Percentiles rank a stretch among this genome's conserved stretches.
phyloP scores from a whole-genome alignment of 108 stramenopile genomes.

The Nitzschia putrida region DNA sequence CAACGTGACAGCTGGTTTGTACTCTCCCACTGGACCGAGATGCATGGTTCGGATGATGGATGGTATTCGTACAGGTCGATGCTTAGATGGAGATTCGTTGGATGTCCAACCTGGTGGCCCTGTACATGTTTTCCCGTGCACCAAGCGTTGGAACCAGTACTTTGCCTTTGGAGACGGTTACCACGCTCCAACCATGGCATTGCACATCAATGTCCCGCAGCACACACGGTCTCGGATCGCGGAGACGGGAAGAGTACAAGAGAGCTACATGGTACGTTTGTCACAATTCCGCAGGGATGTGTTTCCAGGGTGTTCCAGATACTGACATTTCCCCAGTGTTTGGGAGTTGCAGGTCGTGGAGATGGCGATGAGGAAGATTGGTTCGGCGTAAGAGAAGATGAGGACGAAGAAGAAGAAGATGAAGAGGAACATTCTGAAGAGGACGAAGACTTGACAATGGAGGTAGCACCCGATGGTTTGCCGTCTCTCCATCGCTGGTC shows the following conservation, averaged over 20 bases:
- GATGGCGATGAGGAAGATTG: constrained; percentile 66
- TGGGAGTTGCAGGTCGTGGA: constrained; percentile 73
- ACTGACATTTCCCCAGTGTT: constrained; percentile 30
- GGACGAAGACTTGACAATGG: constrained; percentile 26
- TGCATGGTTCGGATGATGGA: constrained; percentile 77
- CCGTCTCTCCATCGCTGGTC: constrained; percentile 52
- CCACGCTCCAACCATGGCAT: constrained; percentile 54
- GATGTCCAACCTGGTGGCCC: constrained; percentile 65
- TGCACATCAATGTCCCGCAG: constrained; percentile 68
- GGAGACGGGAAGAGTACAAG: constrained; percentile 46
- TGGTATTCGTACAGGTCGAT: constrained; percentile 72
- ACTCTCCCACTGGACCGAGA: constrained; percentile 70
- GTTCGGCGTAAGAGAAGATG: constrained; percentile 35
- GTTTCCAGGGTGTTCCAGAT: neutral
- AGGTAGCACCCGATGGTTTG: constrained; percentile 43
- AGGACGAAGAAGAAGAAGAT: constrained; percentile 40
- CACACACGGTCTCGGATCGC: constrained; percentile 53
- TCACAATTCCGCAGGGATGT: neutral
- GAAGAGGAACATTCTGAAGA: constrained; percentile 14
- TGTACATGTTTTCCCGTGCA: constrained; percentile 77
- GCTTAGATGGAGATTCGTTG: constrained; percentile 71
- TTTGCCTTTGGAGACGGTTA: constrained; percentile 83
- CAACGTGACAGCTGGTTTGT: constrained; percentile 62
- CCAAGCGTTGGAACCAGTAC: constrained; percentile 82
- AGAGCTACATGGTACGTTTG: constrained; percentile 41